A percentile compares a stretch with the other conserved stretches of the same genome.
phyloP scores from a whole-genome alignment of 1,139 yeast genomes.

The Geotrichum macrosporum region DNA sequence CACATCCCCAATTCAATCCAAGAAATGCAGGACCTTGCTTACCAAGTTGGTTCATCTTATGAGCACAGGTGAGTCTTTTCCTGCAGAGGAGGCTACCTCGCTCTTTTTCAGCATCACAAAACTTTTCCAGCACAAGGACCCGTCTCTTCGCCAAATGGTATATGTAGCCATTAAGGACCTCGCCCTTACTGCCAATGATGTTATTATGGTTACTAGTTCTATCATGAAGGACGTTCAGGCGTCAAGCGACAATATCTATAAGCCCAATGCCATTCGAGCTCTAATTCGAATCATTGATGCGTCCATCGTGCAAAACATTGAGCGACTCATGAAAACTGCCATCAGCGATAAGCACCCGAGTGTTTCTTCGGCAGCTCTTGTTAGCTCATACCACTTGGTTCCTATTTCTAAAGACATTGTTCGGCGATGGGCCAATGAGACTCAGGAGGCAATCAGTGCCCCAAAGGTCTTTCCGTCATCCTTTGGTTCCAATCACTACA shows the following conservation, averaged over 20 bases:
- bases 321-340: slow-evolving; percentile 86
- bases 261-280: slow-evolving; percentile 93
- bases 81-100: slow-evolving; percentile 84
- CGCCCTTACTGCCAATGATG: slow-evolving; percentile 78
- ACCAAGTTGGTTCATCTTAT: slow-evolving; percentile 63
- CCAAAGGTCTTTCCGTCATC: slow-evolving; percentile 47
- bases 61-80: slow-evolving; percentile 83
- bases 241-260: slow-evolving; percentile 75
- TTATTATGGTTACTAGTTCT: slow-evolving; percentile 94
- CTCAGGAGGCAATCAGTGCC: slow-evolving; percentile 84
- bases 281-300: slow-evolving; percentile 86
- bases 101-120: slow-evolving; percentile 91
- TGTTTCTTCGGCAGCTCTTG: slow-evolving; percentile 87
- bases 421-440: slow-evolving; percentile 88
- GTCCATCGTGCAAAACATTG: slow-evolving; percentile 89
- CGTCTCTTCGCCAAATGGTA: slow-evolving; percentile 86
- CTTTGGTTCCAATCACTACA: slow-evolving; percentile 37
- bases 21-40: slow-evolving; percentile 73
- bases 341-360: slow-evolving; percentile 88
- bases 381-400: slow-evolving; percentile 81
- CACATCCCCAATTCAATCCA: slow-evolving; percentile 84
- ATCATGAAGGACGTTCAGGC: slow-evolving; percentile 94
- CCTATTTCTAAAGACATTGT: slow-evolving; percentile 91
- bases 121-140: slow-evolving; percentile 88
- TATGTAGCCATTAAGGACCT: slow-evolving; percentile 91